These are phyloP conservation scores for Hansenula sp. DNA, from an alignment of 1,139 yeast genomes.

Conservation along the genomic window DNA sequence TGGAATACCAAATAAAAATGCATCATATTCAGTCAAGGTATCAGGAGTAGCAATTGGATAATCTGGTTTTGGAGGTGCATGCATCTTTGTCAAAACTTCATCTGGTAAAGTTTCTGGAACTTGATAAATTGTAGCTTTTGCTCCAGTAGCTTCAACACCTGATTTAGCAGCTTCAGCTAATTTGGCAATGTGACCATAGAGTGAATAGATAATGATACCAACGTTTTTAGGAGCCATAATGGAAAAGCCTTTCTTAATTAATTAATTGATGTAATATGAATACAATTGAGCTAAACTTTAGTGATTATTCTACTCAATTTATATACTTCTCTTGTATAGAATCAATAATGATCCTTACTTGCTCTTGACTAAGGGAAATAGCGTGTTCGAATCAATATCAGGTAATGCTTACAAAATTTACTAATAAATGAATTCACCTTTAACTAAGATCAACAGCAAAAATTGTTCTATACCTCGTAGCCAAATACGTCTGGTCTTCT, in stretches of 20 bases:
- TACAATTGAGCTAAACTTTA: no score
- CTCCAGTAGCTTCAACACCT: conserved; percentile 71
- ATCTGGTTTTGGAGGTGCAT: conserved; percentile 60
- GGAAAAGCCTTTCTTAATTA: no score
- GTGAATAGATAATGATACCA: conserved; percentile 65
- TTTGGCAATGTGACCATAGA: conserved; percentile 69
- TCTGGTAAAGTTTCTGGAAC: conserved; percentile 68
- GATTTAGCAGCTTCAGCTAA: conserved; percentile 60
- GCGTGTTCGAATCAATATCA: not conserved
- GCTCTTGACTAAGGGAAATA: no score
- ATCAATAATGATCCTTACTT: no score
- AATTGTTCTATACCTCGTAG: conserved; percentile 3
- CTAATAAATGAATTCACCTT: no score
- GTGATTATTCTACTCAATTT: no score
- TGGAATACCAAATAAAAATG: conserved; percentile 71
- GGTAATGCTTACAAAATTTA: not conserved
- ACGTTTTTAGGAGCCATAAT: conserved; percentile 11
- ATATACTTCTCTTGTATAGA: no score
- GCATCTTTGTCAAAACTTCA: conserved; percentile 51
- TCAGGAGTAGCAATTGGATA: conserved; percentile 61
- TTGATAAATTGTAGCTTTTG: conserved; percentile 62
- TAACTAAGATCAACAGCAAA: no score
- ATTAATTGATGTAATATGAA: not conserved
- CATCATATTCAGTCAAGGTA: conserved; percentile 57
- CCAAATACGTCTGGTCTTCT: conserved; percentile 55